Conservation (phyloP, 2,329 filamentous ascomycete genomes). For the Arthrobotrys sinensis region DNA sequence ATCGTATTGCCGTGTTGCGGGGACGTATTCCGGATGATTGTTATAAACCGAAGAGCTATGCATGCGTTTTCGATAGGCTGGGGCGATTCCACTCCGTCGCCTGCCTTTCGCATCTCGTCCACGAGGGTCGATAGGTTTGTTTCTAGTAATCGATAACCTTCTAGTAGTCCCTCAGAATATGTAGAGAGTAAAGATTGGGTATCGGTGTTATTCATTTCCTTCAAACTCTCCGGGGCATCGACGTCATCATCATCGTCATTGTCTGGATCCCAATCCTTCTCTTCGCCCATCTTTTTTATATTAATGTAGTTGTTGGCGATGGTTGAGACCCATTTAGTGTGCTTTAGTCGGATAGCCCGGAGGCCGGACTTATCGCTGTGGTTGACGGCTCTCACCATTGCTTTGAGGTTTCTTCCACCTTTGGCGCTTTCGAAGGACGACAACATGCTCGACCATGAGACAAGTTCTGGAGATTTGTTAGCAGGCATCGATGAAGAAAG, state of each 20-base stretch:
- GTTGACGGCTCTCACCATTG: conserved; percentile 56
- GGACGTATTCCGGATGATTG: conserved; percentile 32
- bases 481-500: background rate
- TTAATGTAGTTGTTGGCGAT: conserved; percentile 47
- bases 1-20: conserved; percentile 28
- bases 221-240: conserved; percentile 51
- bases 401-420: conserved; percentile 55
- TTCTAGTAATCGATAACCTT: conserved; percentile 47
- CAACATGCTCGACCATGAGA: conserved; percentile 50
- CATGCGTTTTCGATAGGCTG: conserved; percentile 40
- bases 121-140: conserved; percentile 36
- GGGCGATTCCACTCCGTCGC: conserved; percentile 24
- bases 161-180: conserved; percentile 52
- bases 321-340: conserved; percentile 46
- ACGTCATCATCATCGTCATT: conserved; percentile 57
- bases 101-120: conserved; percentile 31
- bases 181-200: conserved; percentile 46
- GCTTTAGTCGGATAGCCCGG: conserved; percentile 34
- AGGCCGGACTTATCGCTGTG: conserved; percentile 55
- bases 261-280: conserved; percentile 58
- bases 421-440: conserved; percentile 55
- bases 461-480: conserved; percentile 33
- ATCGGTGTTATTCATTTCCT: conserved; percentile 54
- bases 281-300: conserved; percentile 52
- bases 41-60: conserved; percentile 48